Evolutionary conservation across 78 protist species (phyloP).

Genomic region (Chrysochromulina tobinii): DNA sequence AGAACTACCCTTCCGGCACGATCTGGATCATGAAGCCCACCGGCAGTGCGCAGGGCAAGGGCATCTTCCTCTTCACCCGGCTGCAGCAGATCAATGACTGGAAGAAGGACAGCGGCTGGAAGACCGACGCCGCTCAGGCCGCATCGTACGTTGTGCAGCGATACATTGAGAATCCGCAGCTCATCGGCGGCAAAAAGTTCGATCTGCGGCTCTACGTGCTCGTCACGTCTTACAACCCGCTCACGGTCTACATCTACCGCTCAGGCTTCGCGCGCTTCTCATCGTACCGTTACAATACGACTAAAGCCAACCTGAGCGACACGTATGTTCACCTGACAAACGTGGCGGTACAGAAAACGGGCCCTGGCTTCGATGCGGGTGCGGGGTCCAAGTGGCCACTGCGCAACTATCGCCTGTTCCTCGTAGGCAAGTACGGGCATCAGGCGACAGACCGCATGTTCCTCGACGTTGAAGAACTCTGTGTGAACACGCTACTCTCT

Average conservation of each 20-base stretch:
- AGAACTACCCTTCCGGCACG: conserved; percentile 26
- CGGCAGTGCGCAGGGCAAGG: conserved; percentile 60
- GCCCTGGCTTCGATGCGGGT: conserved; percentile 1
- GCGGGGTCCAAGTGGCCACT: conserved; percentile 80
- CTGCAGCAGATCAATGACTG: conserved; percentile 72
- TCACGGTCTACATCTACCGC: conserved; percentile 61
- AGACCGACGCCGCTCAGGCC: background rate
- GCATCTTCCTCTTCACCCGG: conserved; percentile 84
- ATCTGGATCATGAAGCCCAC: conserved; percentile 77
- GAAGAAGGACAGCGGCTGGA: conserved; percentile 39
- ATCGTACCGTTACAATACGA: background rate
- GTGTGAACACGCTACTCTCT: conserved; percentile 56
- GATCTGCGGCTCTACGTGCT: conserved; percentile 66
- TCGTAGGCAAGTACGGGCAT: conserved; percentile 51
- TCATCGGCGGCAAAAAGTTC: conserved; percentile 69
- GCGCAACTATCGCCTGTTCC: conserved; percentile 41
- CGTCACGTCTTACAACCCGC: background rate
- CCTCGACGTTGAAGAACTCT: background rate
- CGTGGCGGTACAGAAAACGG: conserved; percentile 82
- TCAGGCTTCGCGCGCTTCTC: conserved; percentile 85
- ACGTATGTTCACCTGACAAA: conserved; percentile 81
- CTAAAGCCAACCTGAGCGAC: conserved; percentile 3
- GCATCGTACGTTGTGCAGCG: conserved; percentile 40
- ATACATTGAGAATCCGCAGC: conserved; percentile 68
- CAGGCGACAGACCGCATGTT: background rate